phyloP scores from a whole-genome alignment of 75 land plant genomes.

The Picea glauca region DNA sequence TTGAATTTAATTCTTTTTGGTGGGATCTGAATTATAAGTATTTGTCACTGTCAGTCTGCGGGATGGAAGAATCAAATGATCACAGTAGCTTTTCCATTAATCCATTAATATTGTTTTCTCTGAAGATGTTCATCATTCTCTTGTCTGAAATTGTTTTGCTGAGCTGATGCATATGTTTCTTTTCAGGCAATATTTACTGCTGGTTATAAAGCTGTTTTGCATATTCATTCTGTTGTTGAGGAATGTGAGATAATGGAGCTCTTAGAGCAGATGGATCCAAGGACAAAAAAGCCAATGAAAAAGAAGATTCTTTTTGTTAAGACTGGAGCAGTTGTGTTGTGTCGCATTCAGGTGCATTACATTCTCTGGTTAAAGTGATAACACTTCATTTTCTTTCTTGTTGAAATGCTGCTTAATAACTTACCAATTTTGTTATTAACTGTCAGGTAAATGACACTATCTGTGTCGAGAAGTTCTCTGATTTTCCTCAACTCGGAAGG shows the following conservation, averaged over 20 bases:
- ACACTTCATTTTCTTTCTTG: background rate
- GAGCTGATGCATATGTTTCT: background rate
- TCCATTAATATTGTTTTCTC: background rate
- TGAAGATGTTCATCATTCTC: background rate
- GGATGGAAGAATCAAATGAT: background rate
- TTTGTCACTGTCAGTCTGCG: background rate
- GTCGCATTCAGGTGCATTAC: constrained; percentile 75
- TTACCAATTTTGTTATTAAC: background rate
- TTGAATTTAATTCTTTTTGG: background rate
- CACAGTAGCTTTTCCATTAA: too few species aligned
- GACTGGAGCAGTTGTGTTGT: constrained; percentile 86
- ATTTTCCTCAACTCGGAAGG: constrained; percentile 94
- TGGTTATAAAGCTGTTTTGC: constrained; percentile 96
- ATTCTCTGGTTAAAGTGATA: background rate
- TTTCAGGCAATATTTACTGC: constrained; percentile 94
- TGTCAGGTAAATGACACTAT: constrained; percentile 75
- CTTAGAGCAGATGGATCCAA: constrained; percentile 86
- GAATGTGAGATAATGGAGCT: constrained; percentile 97
- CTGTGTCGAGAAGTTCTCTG: constrained; percentile 85
- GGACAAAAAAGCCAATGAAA: constrained; percentile 83
- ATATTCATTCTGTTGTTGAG: constrained; percentile 93
- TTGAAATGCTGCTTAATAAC: constrained; percentile 1
- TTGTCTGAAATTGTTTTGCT: background rate
- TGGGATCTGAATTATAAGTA: background rate
- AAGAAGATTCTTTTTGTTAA: constrained; percentile 91